These are phyloP conservation scores for Plantago lanceolata DNA, from an alignment of 305 asterid species.

Conservation along the genomic window DNA sequence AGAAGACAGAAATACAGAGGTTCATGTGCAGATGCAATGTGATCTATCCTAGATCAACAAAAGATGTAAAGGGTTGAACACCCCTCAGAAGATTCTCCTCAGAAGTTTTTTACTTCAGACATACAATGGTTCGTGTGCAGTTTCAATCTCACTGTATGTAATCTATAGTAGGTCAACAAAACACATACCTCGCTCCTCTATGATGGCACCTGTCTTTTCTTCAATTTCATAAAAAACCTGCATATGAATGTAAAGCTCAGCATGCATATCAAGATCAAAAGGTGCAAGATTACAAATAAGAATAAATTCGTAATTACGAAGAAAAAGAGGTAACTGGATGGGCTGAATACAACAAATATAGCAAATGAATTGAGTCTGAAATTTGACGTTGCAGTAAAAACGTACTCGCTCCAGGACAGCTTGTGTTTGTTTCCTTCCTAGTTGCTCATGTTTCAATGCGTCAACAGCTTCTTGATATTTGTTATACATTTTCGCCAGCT, in stretches of 20 bases:
- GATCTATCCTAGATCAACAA: too few relatives aligned
- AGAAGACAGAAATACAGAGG: too few relatives aligned
- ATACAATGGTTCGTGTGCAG: neutral
- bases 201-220: conserved; percentile 68
- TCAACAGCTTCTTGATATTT: conserved; percentile 95
- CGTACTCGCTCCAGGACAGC: conserved; percentile 85
- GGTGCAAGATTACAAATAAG: conserved; percentile 4
- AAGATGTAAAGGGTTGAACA: too few relatives aligned
- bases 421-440: conserved; percentile 86
- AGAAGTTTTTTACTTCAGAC: conserved; percentile 2
- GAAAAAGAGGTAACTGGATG: neutral
- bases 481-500: conserved; percentile 76
- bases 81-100: conserved; percentile 3
- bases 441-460: conserved; percentile 82
- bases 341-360: neutral
- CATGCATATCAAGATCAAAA: conserved; percentile 5
- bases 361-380: conserved; percentile 8
- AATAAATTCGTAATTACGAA: neutral
- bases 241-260: conserved; percentile 20
- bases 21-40: too few relatives aligned
- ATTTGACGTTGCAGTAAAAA: conserved; percentile 16
- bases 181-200: conserved; percentile 84
- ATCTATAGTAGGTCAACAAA: conserved; percentile 11
- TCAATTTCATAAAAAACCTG: conserved; percentile 87
- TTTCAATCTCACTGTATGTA: conserved; percentile 2